These are phyloP conservation scores for Boletus subparvulus DNA, from an alignment of 768 basidiomycete genomes.

Conservation along the genomic window DNA sequence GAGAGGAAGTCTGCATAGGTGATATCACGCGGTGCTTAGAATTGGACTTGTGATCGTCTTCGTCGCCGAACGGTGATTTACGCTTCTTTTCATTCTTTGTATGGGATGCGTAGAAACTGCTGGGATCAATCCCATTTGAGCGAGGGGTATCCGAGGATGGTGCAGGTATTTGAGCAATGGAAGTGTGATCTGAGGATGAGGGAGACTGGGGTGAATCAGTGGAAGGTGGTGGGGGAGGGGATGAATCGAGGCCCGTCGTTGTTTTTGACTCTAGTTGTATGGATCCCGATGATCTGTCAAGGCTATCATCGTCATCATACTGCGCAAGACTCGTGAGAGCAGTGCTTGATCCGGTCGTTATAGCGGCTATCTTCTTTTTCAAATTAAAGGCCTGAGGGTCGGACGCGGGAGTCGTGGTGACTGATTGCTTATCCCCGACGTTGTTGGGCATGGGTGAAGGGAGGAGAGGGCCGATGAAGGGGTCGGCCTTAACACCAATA, in stretches of 20 bases:
- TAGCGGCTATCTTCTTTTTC: slow-evolving; percentile 54
- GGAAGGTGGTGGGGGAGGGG: slow-evolving; percentile 34
- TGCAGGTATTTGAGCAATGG: slow-evolving; percentile 18
- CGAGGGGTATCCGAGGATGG: slow-evolving; percentile 19
- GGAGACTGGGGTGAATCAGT: slow-evolving; percentile 34
- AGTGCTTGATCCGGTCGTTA: slow-evolving; percentile 28
- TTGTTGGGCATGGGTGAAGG: slow-evolving; percentile 44
- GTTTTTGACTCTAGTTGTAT: slow-evolving; percentile 17
- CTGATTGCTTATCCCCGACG: slow-evolving; percentile 12
- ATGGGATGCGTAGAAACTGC: slow-evolving; percentile 38
- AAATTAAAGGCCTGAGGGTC: slow-evolving; percentile 57
- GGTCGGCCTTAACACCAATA: slow-evolving; percentile 46
- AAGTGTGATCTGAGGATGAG: slow-evolving; percentile 30
- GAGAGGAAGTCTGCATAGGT: slow-evolving; percentile 23
- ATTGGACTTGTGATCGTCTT: slow-evolving; percentile 25
- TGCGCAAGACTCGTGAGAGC: slow-evolving; percentile 40
- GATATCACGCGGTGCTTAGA: slow-evolving; percentile 20
- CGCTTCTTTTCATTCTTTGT: slow-evolving; percentile 38
- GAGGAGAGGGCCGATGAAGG: slow-evolving; percentile 67
- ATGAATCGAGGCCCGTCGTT: slow-evolving; percentile 23
- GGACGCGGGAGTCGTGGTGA: slow-evolving; percentile 6
- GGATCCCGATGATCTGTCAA: slow-evolving; percentile 25
- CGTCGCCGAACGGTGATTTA: slow-evolving; percentile 37
- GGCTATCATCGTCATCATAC: slow-evolving; percentile 44
- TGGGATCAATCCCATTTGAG: slow-evolving; percentile 32